A percentile compares a stretch with the other conserved stretches of the same genome.
Conservation (phyloP, 306 rosid genomes). For the Medicago lupulina region DNA sequence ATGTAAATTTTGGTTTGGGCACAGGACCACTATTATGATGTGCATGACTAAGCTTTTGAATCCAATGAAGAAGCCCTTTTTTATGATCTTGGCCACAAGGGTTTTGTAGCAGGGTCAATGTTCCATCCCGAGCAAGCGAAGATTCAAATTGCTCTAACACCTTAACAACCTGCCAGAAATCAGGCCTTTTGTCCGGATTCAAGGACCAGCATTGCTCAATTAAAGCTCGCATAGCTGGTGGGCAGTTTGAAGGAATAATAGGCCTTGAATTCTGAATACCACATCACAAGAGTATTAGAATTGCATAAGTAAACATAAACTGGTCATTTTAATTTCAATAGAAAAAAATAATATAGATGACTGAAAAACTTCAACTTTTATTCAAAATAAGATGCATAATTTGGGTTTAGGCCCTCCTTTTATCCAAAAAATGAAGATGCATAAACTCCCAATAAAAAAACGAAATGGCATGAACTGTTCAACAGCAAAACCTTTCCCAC, state of each 20-base stretch:
- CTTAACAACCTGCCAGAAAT: constrained; percentile 91
- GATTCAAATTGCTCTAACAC: constrained; percentile 78
- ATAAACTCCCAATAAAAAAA: constrained; percentile 8
- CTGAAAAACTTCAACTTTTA: background rate
- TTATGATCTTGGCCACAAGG: constrained; percentile 74
- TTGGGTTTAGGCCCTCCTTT: too few species aligned
- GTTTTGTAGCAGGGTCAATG: constrained; percentile 61
- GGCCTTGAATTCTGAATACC: constrained; percentile 77
- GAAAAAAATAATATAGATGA: constrained; percentile 12
- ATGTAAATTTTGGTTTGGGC: constrained; percentile 85
- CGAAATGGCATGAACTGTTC: background rate
- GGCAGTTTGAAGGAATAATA: constrained; percentile 69
- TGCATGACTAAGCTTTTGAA: constrained; percentile 84
- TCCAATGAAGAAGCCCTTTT: constrained; percentile 87
- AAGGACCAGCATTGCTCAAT: constrained; percentile 91
- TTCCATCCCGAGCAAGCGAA: constrained; percentile 73
- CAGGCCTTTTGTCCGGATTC: constrained; percentile 83
- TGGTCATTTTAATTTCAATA: constrained; percentile 4
- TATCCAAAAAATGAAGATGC: background rate
- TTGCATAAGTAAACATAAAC: constrained; percentile 18
- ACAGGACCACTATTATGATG: constrained; percentile 55
- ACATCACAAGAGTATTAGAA: constrained; percentile 41
- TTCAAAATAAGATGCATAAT: background rate
- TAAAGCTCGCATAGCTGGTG: constrained; percentile 72
- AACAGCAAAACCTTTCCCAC: background rate